Base-by-base conservation (phyloP, 129 eudicot genomes). In the Tagetes patula region DNA sequence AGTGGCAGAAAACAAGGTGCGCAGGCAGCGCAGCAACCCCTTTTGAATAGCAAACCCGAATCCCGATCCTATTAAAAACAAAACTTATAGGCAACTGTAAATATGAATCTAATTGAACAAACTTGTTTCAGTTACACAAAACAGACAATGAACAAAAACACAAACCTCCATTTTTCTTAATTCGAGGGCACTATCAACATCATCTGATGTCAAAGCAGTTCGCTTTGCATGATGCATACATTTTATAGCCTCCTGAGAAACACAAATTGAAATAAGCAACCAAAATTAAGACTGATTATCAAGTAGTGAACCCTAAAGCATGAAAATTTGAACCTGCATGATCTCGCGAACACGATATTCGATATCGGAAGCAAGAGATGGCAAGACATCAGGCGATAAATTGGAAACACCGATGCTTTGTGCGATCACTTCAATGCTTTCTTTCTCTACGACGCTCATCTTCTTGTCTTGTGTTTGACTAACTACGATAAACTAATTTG, bases 181-280 rank as follows among this genome's bases (percentile, higher is more conserved):
- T 27, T 79, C 82, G 8, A 94, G 96, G 8, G 97, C 97, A 70
- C 80, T 82, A 56, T 90, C 98, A 36, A 94, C 91, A 67, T 94
- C 98, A 27, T 86, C 88, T 8, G 96, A 73, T 1, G 96, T 86
- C 77, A 94, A 71, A 48, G 75, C 74, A 65, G 96, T 94, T 14
- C 98, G 85, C 80, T 84, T 85, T 0, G 97, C 87, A 79, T 94
- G 98, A 70, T 93, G 87, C 98, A 94, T 94, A 82, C 97, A 90
- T 76, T 94, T 94, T 41, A 94, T 88, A 75, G 98, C 84, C 79
- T 94, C 98, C 98, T 93, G 66, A 50, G 72, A 36, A 30, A 3
- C 60, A 72, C 48, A 39, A 74, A 27, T 40, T 8, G 43, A 67
- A 34, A 70, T 2, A 46, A 12, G 53, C 38, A 11, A 7, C 1